Conservation (phyloP, 257 asterid genomes). For the Nicotiana sylvestris region DNA sequence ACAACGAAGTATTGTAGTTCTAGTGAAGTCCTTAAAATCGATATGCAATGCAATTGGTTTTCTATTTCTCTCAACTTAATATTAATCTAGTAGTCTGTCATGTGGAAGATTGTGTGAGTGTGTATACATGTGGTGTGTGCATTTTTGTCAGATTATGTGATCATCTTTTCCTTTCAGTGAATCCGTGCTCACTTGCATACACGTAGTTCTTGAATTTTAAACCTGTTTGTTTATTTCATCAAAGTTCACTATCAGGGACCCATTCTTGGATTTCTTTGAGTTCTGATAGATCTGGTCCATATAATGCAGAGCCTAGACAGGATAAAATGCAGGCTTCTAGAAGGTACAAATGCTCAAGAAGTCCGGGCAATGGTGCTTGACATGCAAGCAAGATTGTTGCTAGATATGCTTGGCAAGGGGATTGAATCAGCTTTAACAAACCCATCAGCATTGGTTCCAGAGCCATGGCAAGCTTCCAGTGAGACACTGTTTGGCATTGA, state of each 20-base stretch:
- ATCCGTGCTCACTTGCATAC: not conserved
- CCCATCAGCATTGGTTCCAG: constrained; percentile 90
- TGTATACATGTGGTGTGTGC: not conserved
- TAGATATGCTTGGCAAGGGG: constrained; percentile 99
- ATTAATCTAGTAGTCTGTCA: not conserved
- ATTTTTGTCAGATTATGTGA: not conserved
- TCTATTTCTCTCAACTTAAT: not conserved
- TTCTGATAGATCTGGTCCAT: constrained; percentile 13
- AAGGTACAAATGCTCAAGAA: constrained; percentile 97
- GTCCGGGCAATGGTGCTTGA: constrained; percentile 99
- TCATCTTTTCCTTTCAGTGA: not conserved
- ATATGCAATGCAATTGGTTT: not conserved
- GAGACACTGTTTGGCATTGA: constrained; percentile 71
- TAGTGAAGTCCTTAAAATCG: not conserved
- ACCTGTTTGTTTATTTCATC: not conserved
- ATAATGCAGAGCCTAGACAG: constrained; percentile 88
- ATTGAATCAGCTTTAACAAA: constrained; percentile 89
- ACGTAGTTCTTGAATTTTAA: not conserved
- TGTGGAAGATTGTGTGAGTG: not conserved
- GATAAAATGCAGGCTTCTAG: constrained; percentile 95
- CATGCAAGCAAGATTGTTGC: constrained; percentile 94
- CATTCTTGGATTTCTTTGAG: not conserved
- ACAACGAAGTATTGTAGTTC: not conserved
- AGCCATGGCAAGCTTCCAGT: constrained; percentile 96
- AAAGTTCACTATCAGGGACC: not conserved